phyloP scores from a whole-genome alignment of 73 alveolate genomes.

The Paramecium biaurelia region DNA sequence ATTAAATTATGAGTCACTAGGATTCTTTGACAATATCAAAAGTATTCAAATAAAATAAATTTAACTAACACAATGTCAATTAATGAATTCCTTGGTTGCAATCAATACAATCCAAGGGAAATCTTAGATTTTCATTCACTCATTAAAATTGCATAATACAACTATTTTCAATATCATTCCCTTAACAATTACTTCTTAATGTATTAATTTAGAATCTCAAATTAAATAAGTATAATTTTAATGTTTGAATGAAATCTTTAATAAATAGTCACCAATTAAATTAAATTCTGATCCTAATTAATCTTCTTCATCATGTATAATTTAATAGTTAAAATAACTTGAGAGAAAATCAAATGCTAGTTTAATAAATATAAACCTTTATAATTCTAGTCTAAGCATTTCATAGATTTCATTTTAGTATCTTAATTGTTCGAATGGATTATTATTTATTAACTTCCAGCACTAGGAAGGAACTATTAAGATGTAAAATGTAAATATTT shows the following conservation, averaged over 20 bases:
- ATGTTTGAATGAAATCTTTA: neutral
- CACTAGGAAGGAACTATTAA: neutral
- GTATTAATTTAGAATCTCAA: neutral
- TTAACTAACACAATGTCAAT: neutral
- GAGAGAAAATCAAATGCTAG: neutral
- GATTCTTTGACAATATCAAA: neutral
- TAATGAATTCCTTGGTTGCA: neutral
- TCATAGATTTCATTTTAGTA: neutral
- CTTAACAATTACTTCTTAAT: neutral
- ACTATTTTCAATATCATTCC: neutral
- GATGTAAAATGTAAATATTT: neutral
- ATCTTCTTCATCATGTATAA: neutral
- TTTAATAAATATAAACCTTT: neutral
- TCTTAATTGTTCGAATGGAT: neutral
- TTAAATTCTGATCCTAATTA: neutral
- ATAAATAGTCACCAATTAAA: neutral
- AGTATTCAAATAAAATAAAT: neutral
- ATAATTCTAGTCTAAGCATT: neutral
- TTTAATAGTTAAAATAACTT: neutral
- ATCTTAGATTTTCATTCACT: neutral
- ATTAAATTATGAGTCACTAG: neutral
- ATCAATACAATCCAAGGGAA: neutral
- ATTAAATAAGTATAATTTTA: neutral
- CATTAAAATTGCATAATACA: neutral
- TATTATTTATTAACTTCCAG: neutral